phyloP scores from a whole-genome alignment of 2,329 filamentous ascomycete genomes.

The Ploettnerulaceae sp. region DNA sequence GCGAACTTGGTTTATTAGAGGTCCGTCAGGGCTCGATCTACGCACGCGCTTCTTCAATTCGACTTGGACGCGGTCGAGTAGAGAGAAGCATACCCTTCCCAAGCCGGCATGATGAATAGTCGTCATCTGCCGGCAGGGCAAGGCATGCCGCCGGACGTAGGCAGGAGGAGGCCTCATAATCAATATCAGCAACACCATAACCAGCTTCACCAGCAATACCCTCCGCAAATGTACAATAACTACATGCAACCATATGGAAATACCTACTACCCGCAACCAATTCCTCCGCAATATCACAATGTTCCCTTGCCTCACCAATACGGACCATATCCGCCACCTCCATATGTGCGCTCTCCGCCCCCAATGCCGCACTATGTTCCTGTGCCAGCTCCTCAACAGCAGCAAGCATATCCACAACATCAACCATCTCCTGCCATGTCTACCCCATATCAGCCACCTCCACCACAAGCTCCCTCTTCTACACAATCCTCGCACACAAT shows the following conservation, averaged over 20 bases:
- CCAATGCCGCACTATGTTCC: constrained; percentile 49
- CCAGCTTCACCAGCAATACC: constrained; percentile 40
- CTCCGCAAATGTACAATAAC: constrained; percentile 44
- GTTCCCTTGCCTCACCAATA: constrained; percentile 45
- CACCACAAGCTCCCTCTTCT: constrained; percentile 39
- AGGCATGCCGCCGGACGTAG: constrained; percentile 39
- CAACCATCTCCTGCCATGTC: constrained; percentile 49
- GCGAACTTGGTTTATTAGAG: neutral
- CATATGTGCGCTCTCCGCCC: constrained; percentile 46
- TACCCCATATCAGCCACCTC: constrained; percentile 50
- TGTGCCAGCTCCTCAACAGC: constrained; percentile 34
- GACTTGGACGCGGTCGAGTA: constrained; percentile 26
- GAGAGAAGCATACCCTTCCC: constrained; percentile 37
- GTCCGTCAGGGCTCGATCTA: neutral
- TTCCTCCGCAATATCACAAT: constrained; percentile 55
- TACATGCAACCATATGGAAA: constrained; percentile 48
- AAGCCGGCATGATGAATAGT: constrained; percentile 72
- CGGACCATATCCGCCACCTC: constrained; percentile 33
- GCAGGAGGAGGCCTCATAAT: constrained; percentile 33
- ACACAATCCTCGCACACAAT: constrained; percentile 29
- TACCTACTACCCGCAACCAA: constrained; percentile 50
- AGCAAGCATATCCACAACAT: constrained; percentile 41
- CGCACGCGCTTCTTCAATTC: constrained; percentile 21
- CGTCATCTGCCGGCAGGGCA: constrained; percentile 75
- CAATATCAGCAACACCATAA: constrained; percentile 29